A percentile compares a stretch with the other conserved stretches of the same genome.
These are phyloP conservation scores for Thoreauomyces humboldtii DNA, from an alignment of 192 early-diverging fungal genomes.

Conservation along the genomic window DNA sequence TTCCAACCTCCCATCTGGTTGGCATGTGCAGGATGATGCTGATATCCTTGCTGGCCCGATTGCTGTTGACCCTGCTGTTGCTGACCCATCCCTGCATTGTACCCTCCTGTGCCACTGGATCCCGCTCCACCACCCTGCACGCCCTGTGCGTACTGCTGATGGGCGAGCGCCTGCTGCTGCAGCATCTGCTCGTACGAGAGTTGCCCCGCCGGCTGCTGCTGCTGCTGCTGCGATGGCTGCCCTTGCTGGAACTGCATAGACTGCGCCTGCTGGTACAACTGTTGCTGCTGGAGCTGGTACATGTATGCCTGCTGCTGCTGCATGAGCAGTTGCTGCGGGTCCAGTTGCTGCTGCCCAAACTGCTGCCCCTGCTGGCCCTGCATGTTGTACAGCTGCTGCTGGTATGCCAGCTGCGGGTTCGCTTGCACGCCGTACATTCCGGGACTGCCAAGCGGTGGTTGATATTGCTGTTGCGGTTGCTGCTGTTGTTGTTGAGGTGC, in stretches of 20 bases:
- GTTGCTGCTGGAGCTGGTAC: neutral
- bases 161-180: constrained; percentile 26
- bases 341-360: constrained; percentile 41
- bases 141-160: constrained; percentile 27
- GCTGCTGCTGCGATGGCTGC: constrained; percentile 31
- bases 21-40: too few species aligned
- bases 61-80: neutral
- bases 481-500: constrained; percentile 38
- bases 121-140: constrained; percentile 10
- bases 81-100: neutral
- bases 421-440: constrained; percentile 17
- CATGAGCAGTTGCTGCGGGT: constrained; percentile 21
- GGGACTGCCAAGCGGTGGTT: constrained; percentile 19
- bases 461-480: constrained; percentile 14
- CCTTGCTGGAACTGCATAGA: constrained; percentile 2
- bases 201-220: constrained; percentile 16
- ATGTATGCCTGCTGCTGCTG: constrained; percentile 26
- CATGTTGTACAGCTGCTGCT: neutral
- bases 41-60: too few species aligned
- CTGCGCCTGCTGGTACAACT: neutral
- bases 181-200: constrained; percentile 22
- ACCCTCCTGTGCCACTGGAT: neutral
- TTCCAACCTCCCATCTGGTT: too few species aligned
- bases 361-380: constrained; percentile 25
- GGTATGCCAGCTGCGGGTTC: constrained; percentile 12